These are phyloP conservation scores for Lyophyllum atratum DNA, from an alignment of 768 basidiomycete species.

Conservation along the genomic window DNA sequence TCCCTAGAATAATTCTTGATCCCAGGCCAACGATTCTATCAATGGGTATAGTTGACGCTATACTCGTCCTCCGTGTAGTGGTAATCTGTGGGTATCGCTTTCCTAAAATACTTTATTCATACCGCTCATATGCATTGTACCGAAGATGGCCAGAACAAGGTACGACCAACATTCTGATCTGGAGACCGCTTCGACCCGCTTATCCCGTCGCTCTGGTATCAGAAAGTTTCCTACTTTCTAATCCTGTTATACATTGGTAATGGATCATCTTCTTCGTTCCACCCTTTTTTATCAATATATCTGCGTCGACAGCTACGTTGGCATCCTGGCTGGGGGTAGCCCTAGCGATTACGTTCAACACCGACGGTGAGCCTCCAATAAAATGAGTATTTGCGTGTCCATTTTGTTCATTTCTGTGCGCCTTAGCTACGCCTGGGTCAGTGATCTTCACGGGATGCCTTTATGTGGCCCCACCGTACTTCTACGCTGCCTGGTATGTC, in stretches of 20 bases:
- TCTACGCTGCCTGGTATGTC: conserved; percentile 20
- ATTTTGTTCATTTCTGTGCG: neutral
- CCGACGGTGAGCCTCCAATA: neutral
- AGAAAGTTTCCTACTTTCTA: conserved; percentile 5
- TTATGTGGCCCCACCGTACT: conserved; percentile 16
- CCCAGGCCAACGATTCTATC: conserved; percentile 22
- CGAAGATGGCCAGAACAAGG: conserved; percentile 16
- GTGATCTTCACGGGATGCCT: conserved; percentile 19
- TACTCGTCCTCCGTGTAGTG: conserved; percentile 23
- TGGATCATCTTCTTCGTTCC: neutral
- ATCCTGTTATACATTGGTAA: conserved; percentile 2
- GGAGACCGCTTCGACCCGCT: neutral
- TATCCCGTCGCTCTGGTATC: neutral
- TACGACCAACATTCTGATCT: neutral
- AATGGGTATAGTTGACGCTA: conserved; percentile 22
- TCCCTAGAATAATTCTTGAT: neutral
- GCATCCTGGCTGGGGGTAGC: conserved; percentile 3
- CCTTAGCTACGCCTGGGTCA: conserved; percentile 12
- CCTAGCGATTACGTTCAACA: conserved; percentile 1
- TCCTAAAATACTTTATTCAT: neutral
- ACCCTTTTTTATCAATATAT: neutral
- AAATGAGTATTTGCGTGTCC: neutral
- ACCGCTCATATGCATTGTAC: neutral
- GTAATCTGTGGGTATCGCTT: conserved; percentile 21
- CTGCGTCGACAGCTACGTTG: conserved; percentile 1